Evolutionary conservation across 495 filamentous ascomycete species (phyloP).

Genomic region (Aspergillus ostianus): DNA sequence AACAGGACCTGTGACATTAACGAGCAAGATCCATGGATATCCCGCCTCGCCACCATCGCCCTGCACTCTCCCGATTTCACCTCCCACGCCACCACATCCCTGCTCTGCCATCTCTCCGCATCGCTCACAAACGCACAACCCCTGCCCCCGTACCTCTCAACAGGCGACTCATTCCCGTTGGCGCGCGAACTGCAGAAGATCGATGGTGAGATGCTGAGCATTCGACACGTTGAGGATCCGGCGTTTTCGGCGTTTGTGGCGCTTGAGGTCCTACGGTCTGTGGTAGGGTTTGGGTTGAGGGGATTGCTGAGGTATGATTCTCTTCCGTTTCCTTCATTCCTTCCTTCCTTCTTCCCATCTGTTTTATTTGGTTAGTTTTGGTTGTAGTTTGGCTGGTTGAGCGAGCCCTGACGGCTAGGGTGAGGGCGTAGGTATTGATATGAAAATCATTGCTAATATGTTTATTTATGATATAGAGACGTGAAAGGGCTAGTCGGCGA

Average conservation of each 20-base stretch:
- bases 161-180: constrained; percentile 57
- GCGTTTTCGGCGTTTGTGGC: constrained; percentile 73
- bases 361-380: no score
- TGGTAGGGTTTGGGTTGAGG: constrained; percentile 62
- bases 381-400: no score
- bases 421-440: background rate
- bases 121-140: constrained; percentile 50
- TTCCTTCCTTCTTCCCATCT: no score
- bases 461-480: constrained; percentile 40
- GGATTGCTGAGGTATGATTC: constrained; percentile 48
- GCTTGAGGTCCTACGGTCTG: constrained; percentile 65
- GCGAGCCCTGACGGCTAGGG: no score
- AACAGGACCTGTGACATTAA: no score
- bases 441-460: constrained; percentile 4
- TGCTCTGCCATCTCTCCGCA: constrained; percentile 66
- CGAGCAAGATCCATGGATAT: constrained; percentile 23
- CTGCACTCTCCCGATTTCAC: constrained; percentile 48
- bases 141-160: constrained; percentile 43
- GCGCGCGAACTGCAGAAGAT: constrained; percentile 49
- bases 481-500: constrained; percentile 70
- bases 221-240: constrained; percentile 65
- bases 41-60: constrained; percentile 28
- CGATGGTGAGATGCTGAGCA: constrained; percentile 56
- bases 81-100: constrained; percentile 58
- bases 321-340: background rate